Base-by-base conservation (phyloP, 768 basidiomycete genomes). In the Kwoniella bestiolae region DNA sequence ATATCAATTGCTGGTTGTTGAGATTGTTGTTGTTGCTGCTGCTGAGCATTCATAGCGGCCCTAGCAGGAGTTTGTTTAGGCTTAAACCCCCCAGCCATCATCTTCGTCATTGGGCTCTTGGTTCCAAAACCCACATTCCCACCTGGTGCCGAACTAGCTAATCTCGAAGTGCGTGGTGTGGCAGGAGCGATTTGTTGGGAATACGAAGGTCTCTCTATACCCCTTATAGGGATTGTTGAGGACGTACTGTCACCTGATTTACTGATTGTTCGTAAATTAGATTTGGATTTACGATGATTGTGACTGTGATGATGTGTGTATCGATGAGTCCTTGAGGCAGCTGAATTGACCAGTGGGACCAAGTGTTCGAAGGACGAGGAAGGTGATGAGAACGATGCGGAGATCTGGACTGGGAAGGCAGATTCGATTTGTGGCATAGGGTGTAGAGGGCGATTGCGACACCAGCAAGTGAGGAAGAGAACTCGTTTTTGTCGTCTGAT, bases 391-490 rank as follows among this genome's bases (percentile, higher is more conserved):
- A 69, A 67, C 3, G 73, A 74, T 9, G 70, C 66, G 9, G 73
- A 74, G 28, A 78, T 74, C 3, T 72, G 68, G 1, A 61, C 63
- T 23, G 76, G 76, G 66, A 78, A 75, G 2, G 72, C 60, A 2
- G 68, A 47, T 18, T 58, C 60, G 18, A 63, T 60, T 31, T 69
- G 63, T 2, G 60, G 47, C 2, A 50, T 16, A 21, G 68, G 67
- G 14, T 68, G 69, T 7, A 63, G 52, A 2, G 71, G 61, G 53
- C 78, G 70, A 51, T 89, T 89, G 47, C 90, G 86, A 6, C 94
- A 92, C 92, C 93, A 96, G 23, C 92, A 88, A 1, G 92, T 90
- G 64, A 96, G 86, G 83, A 95, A 97, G 60, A 98, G 82, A 73
- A 97, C 87, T 23, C 94, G 88, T 83, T 94, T 96, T 82, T 78